These are phyloP conservation scores for Paramyrothecium sp. DNA, from an alignment of 2,329 filamentous ascomycete genomes.

Conservation along the genomic window DNA sequence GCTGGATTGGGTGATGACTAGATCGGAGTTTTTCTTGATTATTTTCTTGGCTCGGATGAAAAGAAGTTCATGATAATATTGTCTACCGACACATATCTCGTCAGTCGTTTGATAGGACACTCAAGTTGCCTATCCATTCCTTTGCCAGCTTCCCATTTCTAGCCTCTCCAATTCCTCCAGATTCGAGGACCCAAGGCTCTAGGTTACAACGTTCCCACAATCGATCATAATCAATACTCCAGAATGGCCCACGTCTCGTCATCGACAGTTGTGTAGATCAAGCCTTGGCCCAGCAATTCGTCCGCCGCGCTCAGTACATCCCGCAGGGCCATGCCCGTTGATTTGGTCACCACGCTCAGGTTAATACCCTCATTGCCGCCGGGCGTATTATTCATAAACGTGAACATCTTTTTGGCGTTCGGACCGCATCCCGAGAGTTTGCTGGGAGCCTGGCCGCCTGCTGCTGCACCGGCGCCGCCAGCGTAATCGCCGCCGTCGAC, in stretches of 20 bases:
- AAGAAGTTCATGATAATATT: background rate
- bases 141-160: no score
- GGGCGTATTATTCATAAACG: slow-evolving; percentile 62
- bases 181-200: background rate
- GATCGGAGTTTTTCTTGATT: no score
- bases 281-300: slow-evolving; percentile 69
- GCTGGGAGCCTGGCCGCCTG: slow-evolving; percentile 33
- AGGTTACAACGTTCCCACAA: background rate
- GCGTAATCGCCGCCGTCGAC: slow-evolving; percentile 47
- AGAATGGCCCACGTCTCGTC: slow-evolving; percentile 89
- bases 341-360: slow-evolving; percentile 70
- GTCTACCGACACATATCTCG: background rate
- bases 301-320: slow-evolving; percentile 79
- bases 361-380: slow-evolving; percentile 83
- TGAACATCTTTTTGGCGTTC: slow-evolving; percentile 68
- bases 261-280: slow-evolving; percentile 89
- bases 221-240: slow-evolving; percentile 50
- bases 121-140: background rate
- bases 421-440: slow-evolving; percentile 50
- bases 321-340: slow-evolving; percentile 61
- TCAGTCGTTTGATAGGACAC: background rate
- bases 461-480: slow-evolving; percentile 32
- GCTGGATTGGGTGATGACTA: no score
- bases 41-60: no score
- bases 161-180: no score